Evolutionary conservation across 1,284 basidiomycete species (phyloP).

Genomic region (Fistulina hepatica): DNA sequence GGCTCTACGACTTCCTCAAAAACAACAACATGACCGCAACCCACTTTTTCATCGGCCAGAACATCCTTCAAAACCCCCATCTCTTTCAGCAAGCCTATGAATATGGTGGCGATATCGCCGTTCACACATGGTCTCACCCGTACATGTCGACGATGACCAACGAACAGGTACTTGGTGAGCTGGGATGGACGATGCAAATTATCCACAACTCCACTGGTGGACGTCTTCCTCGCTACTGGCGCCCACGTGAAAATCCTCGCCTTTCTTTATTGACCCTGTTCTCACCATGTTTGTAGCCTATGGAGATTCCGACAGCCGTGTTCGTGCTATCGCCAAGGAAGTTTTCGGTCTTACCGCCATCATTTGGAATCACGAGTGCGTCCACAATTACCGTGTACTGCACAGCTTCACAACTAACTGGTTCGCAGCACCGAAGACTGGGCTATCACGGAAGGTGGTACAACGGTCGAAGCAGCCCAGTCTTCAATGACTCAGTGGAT

Average conservation of each 20-base stretch:
- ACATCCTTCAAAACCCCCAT: conserved; percentile 49
- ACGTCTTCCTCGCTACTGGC: conserved; percentile 60
- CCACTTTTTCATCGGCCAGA: conserved; percentile 75
- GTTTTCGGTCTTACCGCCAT: conserved; percentile 61
- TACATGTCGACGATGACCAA: conserved; percentile 75
- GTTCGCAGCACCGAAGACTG: conserved; percentile 53
- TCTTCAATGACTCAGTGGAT: conserved; percentile 40
- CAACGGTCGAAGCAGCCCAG: conserved; percentile 34
- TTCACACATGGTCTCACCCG: conserved; percentile 75
- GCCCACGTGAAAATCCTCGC: conserved; percentile 41
- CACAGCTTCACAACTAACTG: conserved; percentile 6
- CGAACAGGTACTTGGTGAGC: conserved; percentile 54
- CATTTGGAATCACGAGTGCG: conserved; percentile 75
- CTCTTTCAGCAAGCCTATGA: conserved; percentile 44
- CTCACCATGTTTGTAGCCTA: conserved; percentile 2
- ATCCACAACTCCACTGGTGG: conserved; percentile 76
- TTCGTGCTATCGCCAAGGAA: conserved; percentile 62
- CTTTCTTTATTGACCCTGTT: not conserved
- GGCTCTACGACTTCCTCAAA: conserved; percentile 41
- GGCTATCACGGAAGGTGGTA: conserved; percentile 36
- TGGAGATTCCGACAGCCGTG: conserved; percentile 44
- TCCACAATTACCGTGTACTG: not conserved
- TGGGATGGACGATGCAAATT: conserved; percentile 77
- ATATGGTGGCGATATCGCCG: conserved; percentile 54
- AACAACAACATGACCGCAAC: conserved; percentile 54